Percentiles rank a stretch among this genome's conserved stretches.
Evolutionary conservation across 345 rosid species (phyloP).

Genomic region (Anastatica hierochuntica): DNA sequence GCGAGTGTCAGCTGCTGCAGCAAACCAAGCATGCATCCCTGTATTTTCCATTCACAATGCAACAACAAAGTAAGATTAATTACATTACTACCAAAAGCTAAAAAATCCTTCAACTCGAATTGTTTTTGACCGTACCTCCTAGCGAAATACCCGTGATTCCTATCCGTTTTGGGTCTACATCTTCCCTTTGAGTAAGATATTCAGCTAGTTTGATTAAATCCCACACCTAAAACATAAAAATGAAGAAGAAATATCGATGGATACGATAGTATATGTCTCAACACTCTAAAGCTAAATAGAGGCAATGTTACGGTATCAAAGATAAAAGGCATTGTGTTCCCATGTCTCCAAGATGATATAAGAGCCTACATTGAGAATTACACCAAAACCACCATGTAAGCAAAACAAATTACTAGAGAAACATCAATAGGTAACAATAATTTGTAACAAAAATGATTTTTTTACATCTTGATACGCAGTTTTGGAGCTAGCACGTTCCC

Average conservation of each 20-base stretch:
- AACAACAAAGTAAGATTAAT: neutral
- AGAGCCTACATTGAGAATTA: conserved; percentile 51
- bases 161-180: conserved; percentile 64
- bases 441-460: neutral
- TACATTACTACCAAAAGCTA: neutral
- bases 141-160: conserved; percentile 90
- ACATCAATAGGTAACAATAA: neutral
- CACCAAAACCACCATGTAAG: neutral
- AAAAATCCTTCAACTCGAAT: too few species aligned
- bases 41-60: conserved; percentile 12
- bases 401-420: neutral
- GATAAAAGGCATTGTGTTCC: conserved; percentile 87
- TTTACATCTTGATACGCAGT: conserved; percentile 63
- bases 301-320: conserved; percentile 52
- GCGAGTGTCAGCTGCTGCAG: conserved; percentile 67
- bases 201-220: conserved; percentile 86
- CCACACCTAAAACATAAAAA: conserved; percentile 47
- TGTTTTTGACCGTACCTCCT: conserved; percentile 67
- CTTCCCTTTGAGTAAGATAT: conserved; percentile 62
- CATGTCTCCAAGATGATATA: conserved; percentile 72
- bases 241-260: neutral
- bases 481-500: conserved; percentile 57
- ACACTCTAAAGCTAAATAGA: neutral
- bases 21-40: conserved; percentile 99
- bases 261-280: neutral